Evolutionary conservation across 1,284 basidiomycete species (phyloP).

Genomic region (Pseudomicrostroma phylloplanum): DNA sequence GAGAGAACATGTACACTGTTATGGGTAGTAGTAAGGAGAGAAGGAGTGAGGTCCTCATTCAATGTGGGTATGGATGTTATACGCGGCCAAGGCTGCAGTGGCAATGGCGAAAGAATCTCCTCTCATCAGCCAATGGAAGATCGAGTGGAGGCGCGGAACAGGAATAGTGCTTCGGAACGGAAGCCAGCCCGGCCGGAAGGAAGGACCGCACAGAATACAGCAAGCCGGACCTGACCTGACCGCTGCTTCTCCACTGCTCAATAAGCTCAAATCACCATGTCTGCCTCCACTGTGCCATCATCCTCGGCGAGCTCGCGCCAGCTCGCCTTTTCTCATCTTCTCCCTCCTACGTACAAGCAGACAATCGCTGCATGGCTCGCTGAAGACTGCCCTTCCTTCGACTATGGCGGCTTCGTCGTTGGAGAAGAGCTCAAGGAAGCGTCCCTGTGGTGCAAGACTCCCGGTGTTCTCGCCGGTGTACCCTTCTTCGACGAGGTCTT

Average conservation of each 20-base stretch:
- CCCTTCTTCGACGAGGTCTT: constrained; percentile 97
- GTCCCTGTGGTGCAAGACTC: constrained; percentile 72
- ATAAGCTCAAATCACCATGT: neutral
- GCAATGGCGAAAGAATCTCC: too few relatives aligned
- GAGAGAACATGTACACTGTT: neutral
- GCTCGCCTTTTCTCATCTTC: constrained; percentile 28
- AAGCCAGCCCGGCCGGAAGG: too few relatives aligned
- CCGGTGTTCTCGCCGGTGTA: constrained; percentile 83
- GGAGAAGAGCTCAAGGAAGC: constrained; percentile 82
- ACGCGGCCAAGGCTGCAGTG: too few relatives aligned
- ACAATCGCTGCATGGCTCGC: constrained; percentile 76
- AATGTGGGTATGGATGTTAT: too few relatives aligned
- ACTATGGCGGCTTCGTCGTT: constrained; percentile 95
- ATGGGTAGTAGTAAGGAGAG: neutral
- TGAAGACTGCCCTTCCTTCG: constrained; percentile 93
- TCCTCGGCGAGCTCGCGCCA: neutral
- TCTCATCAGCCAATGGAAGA: too few relatives aligned
- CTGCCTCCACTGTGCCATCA: neutral
- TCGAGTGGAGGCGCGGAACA: too few relatives aligned
- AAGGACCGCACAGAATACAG: too few relatives aligned
- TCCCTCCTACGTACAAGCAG: constrained; percentile 55
- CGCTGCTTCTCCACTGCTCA: too few relatives aligned
- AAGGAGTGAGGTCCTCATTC: neutral
- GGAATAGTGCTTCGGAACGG: too few relatives aligned
- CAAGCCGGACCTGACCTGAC: too few relatives aligned